Evolutionary conservation across 176 grass and related monocot genomes (phyloP), one percentile per base, ranked within the genome.

Genomic region (Oryza officinalis): DNA sequence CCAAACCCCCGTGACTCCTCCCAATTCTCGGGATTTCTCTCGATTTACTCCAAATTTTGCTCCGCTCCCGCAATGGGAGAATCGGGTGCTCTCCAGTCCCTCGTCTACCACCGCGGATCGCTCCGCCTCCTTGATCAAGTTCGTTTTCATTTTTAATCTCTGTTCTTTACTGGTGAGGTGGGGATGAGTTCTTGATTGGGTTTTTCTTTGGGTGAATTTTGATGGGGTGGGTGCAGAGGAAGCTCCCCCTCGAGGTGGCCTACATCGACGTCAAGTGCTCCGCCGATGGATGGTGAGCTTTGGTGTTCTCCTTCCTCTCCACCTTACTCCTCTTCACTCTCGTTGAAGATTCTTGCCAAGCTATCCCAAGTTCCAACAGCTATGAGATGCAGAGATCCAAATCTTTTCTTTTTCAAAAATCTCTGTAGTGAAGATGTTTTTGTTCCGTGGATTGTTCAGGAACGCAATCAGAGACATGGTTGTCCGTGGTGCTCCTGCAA

Each of bases 101-200:
- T 98, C 54, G 79, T 79, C 60, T 98, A 95, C 87, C 27, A 47
- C 46, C 92, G 88, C 13, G 91, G 91, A 0, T 90, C 91, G 27
- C 93, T 98, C n/a, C 93, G 96, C 76, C 93, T 98, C 28, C 93
- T 98, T 5, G 96, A 95, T 78, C 96, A 98, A 85, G 96, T 94
- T 12, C 25, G 0, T 65, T 23, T 10, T 14, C 13, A 33, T 33
- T 33, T 27, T 22, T 5, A 35, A 37, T 37, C 28, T 17, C 26
- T 1, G 28, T 28, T 15, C 32, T 7, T 15, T 37, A 1, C 7
- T 0, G 20, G 49, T 10, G 50, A 10, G 13, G 49, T 40, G 23
- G 72, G 8, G 65, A 5, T 12, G 71, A 2, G 65, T 75, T 79
- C 26, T 45, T 81, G 69, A 33, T 52, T 88, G 71, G 22, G 13